phyloP scores from a whole-genome alignment of 805 yeast species.

The Kuraishia molischiana region DNA sequence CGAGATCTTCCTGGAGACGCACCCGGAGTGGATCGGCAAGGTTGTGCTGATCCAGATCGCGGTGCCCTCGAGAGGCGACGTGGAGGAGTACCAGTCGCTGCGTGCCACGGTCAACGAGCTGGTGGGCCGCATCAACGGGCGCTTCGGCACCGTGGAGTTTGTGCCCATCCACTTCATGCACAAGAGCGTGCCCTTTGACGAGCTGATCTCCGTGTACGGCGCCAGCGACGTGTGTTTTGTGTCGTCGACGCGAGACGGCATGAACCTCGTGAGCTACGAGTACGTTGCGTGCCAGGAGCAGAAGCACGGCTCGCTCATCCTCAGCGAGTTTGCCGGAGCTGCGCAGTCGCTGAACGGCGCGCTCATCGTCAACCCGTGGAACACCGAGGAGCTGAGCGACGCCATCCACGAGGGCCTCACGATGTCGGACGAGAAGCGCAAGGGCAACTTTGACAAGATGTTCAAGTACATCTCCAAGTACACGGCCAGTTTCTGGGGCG shows the following conservation, averaged over 20 bases:
- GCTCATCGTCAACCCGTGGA: constrained; percentile 94
- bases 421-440: constrained; percentile 71
- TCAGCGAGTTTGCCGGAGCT: constrained; percentile 98
- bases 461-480: constrained; percentile 85
- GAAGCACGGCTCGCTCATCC: constrained; percentile 74
- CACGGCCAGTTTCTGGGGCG: constrained; percentile 97
- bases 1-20: constrained; percentile 83
- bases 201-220: constrained; percentile 79
- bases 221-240: constrained; percentile 87
- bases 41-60: constrained; percentile 95
- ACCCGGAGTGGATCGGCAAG: constrained; percentile 98
- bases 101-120: constrained; percentile 93
- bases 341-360: constrained; percentile 96
- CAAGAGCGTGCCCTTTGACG: constrained; percentile 83
- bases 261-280: constrained; percentile 95
- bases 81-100: constrained; percentile 91
- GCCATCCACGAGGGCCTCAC: constrained; percentile 84
- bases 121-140: constrained; percentile 94
- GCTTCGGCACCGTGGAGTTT: constrained; percentile 93
- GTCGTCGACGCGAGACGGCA: constrained; percentile 94
- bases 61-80: constrained; percentile 96
- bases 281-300: constrained; percentile 88
- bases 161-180: constrained; percentile 97
- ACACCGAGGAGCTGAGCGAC: constrained; percentile 84
- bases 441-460: constrained; percentile 70